Conservation (phyloP, 176 grass and related monocot species). For the Musa beccarii region DNA sequence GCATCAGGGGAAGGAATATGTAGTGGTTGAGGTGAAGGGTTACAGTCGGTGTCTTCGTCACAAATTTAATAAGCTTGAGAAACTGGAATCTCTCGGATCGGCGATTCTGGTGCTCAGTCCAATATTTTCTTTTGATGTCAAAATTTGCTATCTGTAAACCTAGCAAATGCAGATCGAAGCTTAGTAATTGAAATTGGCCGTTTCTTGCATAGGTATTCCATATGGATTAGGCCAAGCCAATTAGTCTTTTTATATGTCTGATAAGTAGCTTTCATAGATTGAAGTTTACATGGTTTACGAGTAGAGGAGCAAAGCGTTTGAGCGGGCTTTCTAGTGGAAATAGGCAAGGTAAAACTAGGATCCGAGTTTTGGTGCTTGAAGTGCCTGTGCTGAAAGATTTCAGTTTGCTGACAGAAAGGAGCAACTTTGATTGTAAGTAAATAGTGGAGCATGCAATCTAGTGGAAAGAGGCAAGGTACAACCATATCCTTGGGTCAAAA, state of each 20-base stretch:
- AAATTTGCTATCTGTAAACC: neutral
- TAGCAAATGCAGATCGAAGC: neutral
- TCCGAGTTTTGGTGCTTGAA: neutral
- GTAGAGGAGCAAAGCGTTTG: neutral
- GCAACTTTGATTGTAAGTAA: neutral
- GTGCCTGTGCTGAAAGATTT: neutral
- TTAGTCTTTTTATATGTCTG: neutral
- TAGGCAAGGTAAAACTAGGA: neutral
- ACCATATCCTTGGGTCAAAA: neutral
- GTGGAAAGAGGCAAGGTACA: neutral
- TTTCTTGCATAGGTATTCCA: neutral
- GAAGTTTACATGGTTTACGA: neutral
- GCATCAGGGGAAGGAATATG: neutral
- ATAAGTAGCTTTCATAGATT: neutral
- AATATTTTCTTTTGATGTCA: neutral
- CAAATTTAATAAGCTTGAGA: neutral
- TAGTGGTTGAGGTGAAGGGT: neutral
- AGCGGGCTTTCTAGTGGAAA: neutral
- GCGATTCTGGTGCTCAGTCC: neutral
- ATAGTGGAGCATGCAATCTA: neutral
- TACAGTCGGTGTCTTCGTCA: neutral
- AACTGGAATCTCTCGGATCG: neutral
- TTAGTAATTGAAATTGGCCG: neutral
- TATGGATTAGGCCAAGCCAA: neutral
- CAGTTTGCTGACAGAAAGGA: neutral